Percentiles rank a stretch among this genome's conserved stretches.
Conservation (phyloP, 306 rosid species). For the Quercus wislizeni region DNA sequence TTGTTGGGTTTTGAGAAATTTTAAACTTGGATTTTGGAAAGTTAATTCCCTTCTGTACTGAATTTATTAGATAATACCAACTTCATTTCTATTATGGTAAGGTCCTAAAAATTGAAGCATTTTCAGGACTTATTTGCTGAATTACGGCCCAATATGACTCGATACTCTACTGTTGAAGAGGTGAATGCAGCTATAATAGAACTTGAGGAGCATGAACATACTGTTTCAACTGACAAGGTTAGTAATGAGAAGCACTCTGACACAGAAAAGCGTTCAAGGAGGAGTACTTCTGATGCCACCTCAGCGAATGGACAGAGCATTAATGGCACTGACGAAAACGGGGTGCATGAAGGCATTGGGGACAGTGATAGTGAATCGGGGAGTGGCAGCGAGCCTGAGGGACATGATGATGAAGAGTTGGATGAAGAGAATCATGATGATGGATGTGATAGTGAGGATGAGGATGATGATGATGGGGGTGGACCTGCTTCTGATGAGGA, state of each 20-base stretch:
- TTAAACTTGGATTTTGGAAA: neutral
- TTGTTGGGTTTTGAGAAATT: neutral
- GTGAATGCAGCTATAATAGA: conserved; percentile 83
- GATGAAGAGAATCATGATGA: conserved; percentile 82
- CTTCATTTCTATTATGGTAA: neutral
- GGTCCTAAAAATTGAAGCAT: conserved; percentile 21
- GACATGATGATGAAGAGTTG: conserved; percentile 75
- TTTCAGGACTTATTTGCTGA: conserved; percentile 92
- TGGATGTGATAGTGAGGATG: conserved; percentile 83
- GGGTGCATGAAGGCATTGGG: conserved; percentile 61
- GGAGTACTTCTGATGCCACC: conserved; percentile 37
- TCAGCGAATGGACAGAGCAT: conserved; percentile 58
- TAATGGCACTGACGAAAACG: conserved; percentile 68
- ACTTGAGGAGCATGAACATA: conserved; percentile 77
- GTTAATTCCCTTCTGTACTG: neutral
- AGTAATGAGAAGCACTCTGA: conserved; percentile 69
- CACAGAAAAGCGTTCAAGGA: conserved; percentile 56
- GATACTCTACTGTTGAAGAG: conserved; percentile 79
- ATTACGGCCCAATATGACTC: conserved; percentile 85
- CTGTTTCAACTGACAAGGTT: conserved; percentile 59
- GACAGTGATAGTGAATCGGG: conserved; percentile 85
- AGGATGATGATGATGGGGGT: conserved; percentile 70
- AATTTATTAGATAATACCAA: neutral
- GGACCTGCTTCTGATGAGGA: conserved; percentile 92
- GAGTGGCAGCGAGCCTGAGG: conserved; percentile 76